phyloP scores from a whole-genome alignment of 2,329 filamentous ascomycete genomes.

The Phialophora tarda region DNA sequence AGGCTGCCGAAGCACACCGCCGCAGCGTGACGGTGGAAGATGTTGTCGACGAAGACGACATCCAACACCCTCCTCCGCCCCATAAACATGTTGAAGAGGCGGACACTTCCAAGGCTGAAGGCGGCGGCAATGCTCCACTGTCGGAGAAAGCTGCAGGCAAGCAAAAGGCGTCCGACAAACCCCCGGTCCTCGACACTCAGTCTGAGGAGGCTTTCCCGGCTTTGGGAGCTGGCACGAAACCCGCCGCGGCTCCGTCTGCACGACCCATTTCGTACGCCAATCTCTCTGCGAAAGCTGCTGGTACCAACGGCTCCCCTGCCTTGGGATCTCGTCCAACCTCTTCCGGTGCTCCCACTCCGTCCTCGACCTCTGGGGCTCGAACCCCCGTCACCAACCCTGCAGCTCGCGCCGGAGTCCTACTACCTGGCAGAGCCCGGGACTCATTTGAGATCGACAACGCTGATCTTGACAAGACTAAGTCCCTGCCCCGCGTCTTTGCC shows the following conservation, averaged over 20 bases:
- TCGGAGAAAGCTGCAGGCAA: constrained; percentile 71
- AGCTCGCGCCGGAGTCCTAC: constrained; percentile 42
- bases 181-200: constrained; percentile 72
- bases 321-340: constrained; percentile 57
- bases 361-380: constrained; percentile 65
- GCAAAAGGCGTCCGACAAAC: constrained; percentile 60
- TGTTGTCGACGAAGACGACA: constrained; percentile 76
- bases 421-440: constrained; percentile 84
- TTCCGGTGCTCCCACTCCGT: constrained; percentile 65
- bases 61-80: constrained; percentile 62
- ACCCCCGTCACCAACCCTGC: constrained; percentile 53
- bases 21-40: constrained; percentile 73
- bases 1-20: constrained; percentile 60
- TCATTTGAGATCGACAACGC: constrained; percentile 73
- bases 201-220: constrained; percentile 95
- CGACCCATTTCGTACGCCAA: constrained; percentile 61
- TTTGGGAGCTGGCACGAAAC: constrained; percentile 73
- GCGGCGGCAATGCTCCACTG: constrained; percentile 57
- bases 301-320: constrained; percentile 58
- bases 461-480: constrained; percentile 75
- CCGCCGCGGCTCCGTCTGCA: constrained; percentile 75
- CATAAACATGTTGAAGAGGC: constrained; percentile 40
- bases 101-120: constrained; percentile 46
- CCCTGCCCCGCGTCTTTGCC: constrained; percentile 84
- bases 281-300: constrained; percentile 51